Base-by-base conservation (phyloP, 768 basidiomycete species). In the Amanita fuliginea region DNA sequence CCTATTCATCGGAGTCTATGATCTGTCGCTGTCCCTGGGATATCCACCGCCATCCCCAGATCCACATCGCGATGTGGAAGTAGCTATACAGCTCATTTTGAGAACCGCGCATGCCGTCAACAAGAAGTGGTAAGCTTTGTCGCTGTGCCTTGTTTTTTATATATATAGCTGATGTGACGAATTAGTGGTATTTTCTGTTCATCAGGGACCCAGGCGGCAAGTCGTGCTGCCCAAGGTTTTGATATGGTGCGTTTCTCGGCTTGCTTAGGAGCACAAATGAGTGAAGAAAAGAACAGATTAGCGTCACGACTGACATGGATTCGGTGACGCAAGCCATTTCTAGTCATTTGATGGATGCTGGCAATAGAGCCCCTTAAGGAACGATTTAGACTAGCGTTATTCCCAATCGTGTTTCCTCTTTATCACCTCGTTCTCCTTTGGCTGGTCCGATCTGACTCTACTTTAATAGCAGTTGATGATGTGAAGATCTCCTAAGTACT, bases 41-140 rank as follows among this genome's bases (percentile, higher is more conserved):
- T 77, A 73, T 57, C 72, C 77, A 1, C 62, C 77, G 4, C 82
- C 82, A 13, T 71, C 73, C 26, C 83, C 81, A 0, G 76, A 83
- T 54, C 78, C 80, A 0, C 77, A 83, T 52, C 77, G 80, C 0
- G 74, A 80, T 2, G 75, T 82, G 3, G 83, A 85, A 57, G 64
- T 68, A 49, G 60, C 75, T 6, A 81, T 85, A 33, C 76, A 82
- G 51, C 59, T 61, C 13, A 75, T 84, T 21, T 64, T 78, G 26
- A 55, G 65, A 34, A 70, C 60, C 2, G 64, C 76, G 0, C 81
- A 84, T 54, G 57, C 56, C 37, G 71, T 72, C 7, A 70, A 74
- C 18, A 85, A 83, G 67, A 85, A 84, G 67, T 81, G 80, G 81
- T 82, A 51, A 7, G 11, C 16, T 18, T 5, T 9, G 13, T 28